A percentile compares a stretch with the other conserved stretches of the same genome.
These are phyloP conservation scores for Saccharomycopsis sp. DNA, from an alignment of 805 yeast species.

Conservation along the genomic window DNA sequence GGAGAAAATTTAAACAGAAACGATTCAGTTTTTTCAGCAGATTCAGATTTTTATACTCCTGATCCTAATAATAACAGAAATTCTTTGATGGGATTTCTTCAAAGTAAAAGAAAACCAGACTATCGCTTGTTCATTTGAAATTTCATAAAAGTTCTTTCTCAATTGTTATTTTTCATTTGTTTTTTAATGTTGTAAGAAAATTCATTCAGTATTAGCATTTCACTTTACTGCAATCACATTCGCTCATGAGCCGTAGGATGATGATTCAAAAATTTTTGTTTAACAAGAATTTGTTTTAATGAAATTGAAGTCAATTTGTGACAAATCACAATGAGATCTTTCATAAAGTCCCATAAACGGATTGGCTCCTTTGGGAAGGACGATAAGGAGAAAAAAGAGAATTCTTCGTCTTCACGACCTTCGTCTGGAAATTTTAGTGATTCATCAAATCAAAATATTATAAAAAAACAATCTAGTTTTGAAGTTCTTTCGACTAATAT, in stretches of 20 bases:
- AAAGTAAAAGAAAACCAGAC: neutral
- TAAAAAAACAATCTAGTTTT: constrained; percentile 7
- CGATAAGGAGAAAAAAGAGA: constrained; percentile 9
- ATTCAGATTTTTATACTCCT: neutral
- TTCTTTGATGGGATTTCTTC: neutral
- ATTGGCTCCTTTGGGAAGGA: constrained; percentile 17
- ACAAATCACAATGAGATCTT: constrained; percentile 13
- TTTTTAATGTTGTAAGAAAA: neutral
- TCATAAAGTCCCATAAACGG: constrained; percentile 17
- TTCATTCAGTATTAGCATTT: no score
- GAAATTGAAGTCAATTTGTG: neutral
- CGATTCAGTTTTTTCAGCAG: neutral
- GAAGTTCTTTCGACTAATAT: constrained; percentile 11
- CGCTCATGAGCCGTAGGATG: neutral
- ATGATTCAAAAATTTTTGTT: neutral
- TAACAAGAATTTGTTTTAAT: neutral
- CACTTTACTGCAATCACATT: no score
- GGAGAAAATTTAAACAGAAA: neutral
- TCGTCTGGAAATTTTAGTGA: neutral
- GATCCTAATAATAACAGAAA: neutral
- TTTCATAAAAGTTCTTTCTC: neutral
- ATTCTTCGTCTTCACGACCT: neutral
- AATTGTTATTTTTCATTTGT: neutral
- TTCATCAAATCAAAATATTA: neutral
- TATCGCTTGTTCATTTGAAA: neutral